A percentile compares a stretch with the other conserved stretches of the same genome.
Conservation (phyloP, 805 yeast genomes). For the Torulaspora indica region DNA sequence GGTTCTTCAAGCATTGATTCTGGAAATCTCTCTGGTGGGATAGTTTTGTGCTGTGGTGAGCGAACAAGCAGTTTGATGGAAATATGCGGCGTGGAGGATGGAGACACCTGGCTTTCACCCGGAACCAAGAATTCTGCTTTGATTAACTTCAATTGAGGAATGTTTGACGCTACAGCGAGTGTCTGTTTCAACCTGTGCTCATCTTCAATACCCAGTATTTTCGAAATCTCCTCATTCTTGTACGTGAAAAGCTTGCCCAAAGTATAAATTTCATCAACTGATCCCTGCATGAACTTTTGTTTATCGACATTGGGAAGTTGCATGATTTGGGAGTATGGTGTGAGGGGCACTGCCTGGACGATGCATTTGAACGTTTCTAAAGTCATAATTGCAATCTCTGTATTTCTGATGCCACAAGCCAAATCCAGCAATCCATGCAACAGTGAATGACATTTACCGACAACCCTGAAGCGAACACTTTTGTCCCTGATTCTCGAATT, state of each 20-base stretch:
- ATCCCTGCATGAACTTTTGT: conserved; percentile 37
- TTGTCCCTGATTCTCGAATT: conserved; percentile 35
- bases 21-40: conserved; percentile 38
- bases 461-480: conserved; percentile 48
- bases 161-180: conserved; percentile 51
- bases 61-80: conserved; percentile 69
- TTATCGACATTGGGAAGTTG: conserved; percentile 75
- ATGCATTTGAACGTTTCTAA: conserved; percentile 65
- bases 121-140: conserved; percentile 77
- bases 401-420: conserved; percentile 70
- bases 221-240: conserved; percentile 50
- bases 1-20: conserved; percentile 44
- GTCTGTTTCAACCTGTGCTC: conserved; percentile 44
- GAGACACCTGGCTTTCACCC: conserved; percentile 70
- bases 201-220: conserved; percentile 52
- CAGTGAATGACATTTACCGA: conserved; percentile 60
- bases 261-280: conserved; percentile 43
- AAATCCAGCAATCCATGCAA: conserved; percentile 72
- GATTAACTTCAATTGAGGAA: conserved; percentile 66
- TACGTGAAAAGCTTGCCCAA: conserved; percentile 65
- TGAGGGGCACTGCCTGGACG: conserved; percentile 66
- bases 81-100: conserved; percentile 70
- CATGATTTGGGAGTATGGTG: conserved; percentile 55
- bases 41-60: conserved; percentile 64
- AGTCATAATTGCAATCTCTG: conserved; percentile 57